Evolutionary conservation across 371 early-diverging fungal species (phyloP).

Genomic region (Mycotypha africana): DNA sequence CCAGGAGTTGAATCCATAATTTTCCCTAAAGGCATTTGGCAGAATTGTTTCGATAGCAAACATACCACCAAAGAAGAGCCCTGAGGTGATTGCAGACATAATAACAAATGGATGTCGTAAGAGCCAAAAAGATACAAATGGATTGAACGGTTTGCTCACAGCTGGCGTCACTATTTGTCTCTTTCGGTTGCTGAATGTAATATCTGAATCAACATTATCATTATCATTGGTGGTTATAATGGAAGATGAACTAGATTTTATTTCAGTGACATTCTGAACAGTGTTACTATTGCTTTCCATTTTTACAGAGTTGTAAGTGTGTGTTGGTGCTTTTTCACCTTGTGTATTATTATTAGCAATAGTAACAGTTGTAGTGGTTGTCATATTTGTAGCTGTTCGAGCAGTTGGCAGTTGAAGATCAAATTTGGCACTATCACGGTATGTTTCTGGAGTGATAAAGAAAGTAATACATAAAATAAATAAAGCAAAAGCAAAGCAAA

Average conservation of each 20-base stretch:
- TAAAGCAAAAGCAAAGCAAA: conserved; percentile 24
- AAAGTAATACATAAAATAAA: conserved; percentile 18
- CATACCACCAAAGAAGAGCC: conserved; percentile 48
- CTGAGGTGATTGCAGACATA: conserved; percentile 35
- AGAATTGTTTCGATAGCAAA: conserved; percentile 42
- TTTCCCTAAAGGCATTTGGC: conserved; percentile 21
- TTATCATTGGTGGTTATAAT: too few species aligned
- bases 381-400: neutral
- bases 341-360: too few species aligned
- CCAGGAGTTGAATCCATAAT: conserved; percentile 35
- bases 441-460: conserved; percentile 62
- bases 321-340: too few species aligned
- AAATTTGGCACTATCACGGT: conserved; percentile 24
- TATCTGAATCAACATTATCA: too few species aligned
- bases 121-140: conserved; percentile 25
- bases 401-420: conserved; percentile 9
- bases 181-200: neutral
- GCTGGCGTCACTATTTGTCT: conserved; percentile 9
- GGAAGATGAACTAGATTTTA: too few species aligned
- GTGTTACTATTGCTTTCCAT: neutral
- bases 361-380: neutral
- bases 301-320: too few species aligned
- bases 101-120: conserved; percentile 46
- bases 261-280: too few species aligned
- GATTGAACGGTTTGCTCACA: conserved; percentile 25